A percentile compares a stretch with the other conserved stretches of the same genome.
Evolutionary conservation across 2,329 filamentous ascomycete genomes (phyloP).

Genomic region (Elsinoe ampelina): DNA sequence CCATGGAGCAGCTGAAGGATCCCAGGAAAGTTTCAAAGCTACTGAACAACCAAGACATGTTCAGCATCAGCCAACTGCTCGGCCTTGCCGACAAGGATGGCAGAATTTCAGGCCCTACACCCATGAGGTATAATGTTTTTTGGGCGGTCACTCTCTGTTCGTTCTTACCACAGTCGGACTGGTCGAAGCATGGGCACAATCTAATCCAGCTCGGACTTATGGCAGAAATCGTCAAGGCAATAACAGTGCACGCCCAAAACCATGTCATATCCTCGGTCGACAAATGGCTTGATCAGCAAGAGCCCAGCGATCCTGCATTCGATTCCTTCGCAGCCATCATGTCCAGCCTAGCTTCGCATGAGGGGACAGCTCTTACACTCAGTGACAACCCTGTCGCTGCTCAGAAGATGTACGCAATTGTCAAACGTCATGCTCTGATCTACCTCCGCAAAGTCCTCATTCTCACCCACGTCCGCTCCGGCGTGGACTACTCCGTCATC

Average conservation of each 20-base stretch:
- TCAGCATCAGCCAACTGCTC: not conserved
- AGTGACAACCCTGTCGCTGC: not conserved
- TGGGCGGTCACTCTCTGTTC: slow-evolving; percentile 5
- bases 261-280: not conserved
- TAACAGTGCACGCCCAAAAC: slow-evolving; percentile 43
- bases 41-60: slow-evolving; percentile 9
- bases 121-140: slow-evolving; percentile 9
- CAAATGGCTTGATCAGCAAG: no score
- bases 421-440: slow-evolving; percentile 74
- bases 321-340: slow-evolving; percentile 4
- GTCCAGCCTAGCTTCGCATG: no score
- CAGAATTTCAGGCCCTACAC: not conserved
- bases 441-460: slow-evolving; percentile 82
- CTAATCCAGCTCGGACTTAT: slow-evolving; percentile 53
- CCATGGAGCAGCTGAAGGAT: slow-evolving; percentile 11
- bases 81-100: not conserved
- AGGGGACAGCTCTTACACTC: no score
- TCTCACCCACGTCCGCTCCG: slow-evolving; percentile 78
- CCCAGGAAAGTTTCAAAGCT: slow-evolving; percentile 3
- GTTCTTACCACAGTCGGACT: slow-evolving; percentile 1
- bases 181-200: slow-evolving; percentile 31
- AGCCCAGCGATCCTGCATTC: not conserved
- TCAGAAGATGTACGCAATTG: slow-evolving; percentile 29
- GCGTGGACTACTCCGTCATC: slow-evolving; percentile 66
- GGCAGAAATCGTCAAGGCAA: slow-evolving; percentile 71